phyloP scores from a whole-genome alignment of 169 alveolate species.

The Plasmodium vivax region DNA sequence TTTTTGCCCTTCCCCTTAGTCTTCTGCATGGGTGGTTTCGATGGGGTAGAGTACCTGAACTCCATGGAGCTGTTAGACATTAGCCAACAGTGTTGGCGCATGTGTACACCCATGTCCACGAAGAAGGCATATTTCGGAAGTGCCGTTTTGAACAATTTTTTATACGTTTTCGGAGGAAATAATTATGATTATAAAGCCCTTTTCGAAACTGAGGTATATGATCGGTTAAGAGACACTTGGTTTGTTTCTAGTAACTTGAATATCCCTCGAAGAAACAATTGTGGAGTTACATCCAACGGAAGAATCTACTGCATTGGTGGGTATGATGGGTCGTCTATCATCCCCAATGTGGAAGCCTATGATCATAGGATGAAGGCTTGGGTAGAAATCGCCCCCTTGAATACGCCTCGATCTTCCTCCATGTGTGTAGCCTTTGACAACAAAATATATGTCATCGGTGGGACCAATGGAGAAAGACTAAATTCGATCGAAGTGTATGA shows the following conservation, averaged over 20 bases:
- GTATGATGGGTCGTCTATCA: conserved; percentile 85
- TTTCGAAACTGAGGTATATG: conserved; percentile 92
- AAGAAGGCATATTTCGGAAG: conserved; percentile 88
- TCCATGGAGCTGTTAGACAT: conserved; percentile 88
- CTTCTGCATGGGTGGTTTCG: conserved; percentile 88
- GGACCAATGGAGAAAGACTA: conserved; percentile 90
- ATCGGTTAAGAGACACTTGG: conserved; percentile 90
- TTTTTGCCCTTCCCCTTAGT: conserved; percentile 90
- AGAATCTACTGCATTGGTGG: conserved; percentile 89
- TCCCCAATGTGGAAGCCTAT: conserved; percentile 87
- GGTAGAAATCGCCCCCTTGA: conserved; percentile 88
- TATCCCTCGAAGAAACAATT: conserved; percentile 87
- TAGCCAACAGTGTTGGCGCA: conserved; percentile 90
- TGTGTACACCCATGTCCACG: conserved; percentile 89
- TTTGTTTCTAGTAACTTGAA: conserved; percentile 83
- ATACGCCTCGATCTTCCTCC: conserved; percentile 89
- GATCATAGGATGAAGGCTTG: conserved; percentile 90
- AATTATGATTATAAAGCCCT: conserved; percentile 93
- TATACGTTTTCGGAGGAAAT: conserved; percentile 92
- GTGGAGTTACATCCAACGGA: conserved; percentile 81
- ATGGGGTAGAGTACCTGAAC: conserved; percentile 85
- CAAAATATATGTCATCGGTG: conserved; percentile 86
- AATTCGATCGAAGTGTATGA: conserved; percentile 89
- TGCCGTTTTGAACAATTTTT: conserved; percentile 84
- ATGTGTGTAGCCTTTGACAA: conserved; percentile 86